Percentiles rank a stretch among this genome's conserved stretches.
phyloP scores from a whole-genome alignment of 345 rosid species.

The Populus nigra region DNA sequence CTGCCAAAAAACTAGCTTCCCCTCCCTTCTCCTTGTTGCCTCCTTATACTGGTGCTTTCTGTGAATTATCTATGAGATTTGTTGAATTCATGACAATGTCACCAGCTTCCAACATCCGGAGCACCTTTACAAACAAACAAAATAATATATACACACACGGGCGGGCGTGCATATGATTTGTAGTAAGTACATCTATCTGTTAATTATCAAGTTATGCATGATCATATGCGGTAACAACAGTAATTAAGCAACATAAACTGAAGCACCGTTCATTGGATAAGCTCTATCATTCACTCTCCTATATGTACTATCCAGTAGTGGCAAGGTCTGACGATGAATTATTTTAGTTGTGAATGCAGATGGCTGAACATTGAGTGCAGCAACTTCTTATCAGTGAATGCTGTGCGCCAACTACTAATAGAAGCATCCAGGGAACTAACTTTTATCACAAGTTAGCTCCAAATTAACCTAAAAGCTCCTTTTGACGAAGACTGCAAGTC shows the following conservation, averaged over 20 bases:
- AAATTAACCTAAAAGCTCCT: too few species aligned
- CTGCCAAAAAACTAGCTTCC: too few species aligned
- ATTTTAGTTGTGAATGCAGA: background rate
- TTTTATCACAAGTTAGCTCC: too few species aligned
- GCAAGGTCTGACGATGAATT: background rate
- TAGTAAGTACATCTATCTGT: background rate
- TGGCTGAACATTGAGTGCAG: too few species aligned
- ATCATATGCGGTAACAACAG: background rate
- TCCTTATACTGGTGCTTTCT: background rate
- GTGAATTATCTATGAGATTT: background rate
- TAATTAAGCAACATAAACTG: background rate
- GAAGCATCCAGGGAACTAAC: too few species aligned
- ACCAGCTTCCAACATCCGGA: slow-evolving; percentile 72
- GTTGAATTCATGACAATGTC: slow-evolving; percentile 42
- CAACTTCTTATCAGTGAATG: too few species aligned
- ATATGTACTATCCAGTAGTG: background rate
- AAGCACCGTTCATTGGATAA: too few species aligned
- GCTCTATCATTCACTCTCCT: too few species aligned
- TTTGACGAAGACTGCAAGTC: too few species aligned
- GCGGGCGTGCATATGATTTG: too few species aligned
- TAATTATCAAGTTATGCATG: background rate
- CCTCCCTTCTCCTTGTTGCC: background rate
- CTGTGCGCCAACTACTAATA: too few species aligned
- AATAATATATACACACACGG: background rate
- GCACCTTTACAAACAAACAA: slow-evolving; percentile 47